Base-by-base conservation (phyloP, 2,329 filamentous ascomycete genomes). In the Xylariales sp. region DNA sequence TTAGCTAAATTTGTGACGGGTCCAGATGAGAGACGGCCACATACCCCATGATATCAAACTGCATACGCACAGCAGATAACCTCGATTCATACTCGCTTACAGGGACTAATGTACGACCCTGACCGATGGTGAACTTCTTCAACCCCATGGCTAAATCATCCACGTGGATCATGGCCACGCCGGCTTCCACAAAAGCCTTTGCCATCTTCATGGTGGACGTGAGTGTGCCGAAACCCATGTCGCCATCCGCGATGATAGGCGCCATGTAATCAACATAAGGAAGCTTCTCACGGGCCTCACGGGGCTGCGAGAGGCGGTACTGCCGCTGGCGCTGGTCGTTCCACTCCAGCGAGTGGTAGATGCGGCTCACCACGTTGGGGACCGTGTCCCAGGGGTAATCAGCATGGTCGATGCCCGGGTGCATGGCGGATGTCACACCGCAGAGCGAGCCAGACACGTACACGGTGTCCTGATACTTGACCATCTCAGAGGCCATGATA, bases 351-450 rank as follows among this genome's bases (percentile, higher is more conserved):
- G 56, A 56, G 18, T 60, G 61, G 52, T 64, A 60, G n/a, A 66
- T 55, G 43, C 63, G 62, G 39, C 55, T 47, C 0, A 66, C 63
- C 3, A 63, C 59, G 37, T 61, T 62, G 8, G 63, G 63, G 1
- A 66, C 62, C 1, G 61, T 63, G 38, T 67, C 62, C 50, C 61
- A 61, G 0, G 62, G 63, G 37, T 66, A 66, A 40, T 67, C 63
- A n/a, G 59, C 60, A 37, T 63, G 59, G 38, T 66, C 63, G 52
- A 60, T 60, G 14, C 63, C 63, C 0, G 62, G 61, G 17, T 59
- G 45, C 3, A 51, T 48, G 6, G 60, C 59, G 41, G 65, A 55
- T 2, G 57, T 60, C 23, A 64, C 55, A 2, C 63, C 63, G 24
- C 59, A 65, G 1, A 67, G 50, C 0, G 59, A 62, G 3, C 63